Conservation (phyloP, 257 asterid genomes). For the Petunia axillaris region DNA sequence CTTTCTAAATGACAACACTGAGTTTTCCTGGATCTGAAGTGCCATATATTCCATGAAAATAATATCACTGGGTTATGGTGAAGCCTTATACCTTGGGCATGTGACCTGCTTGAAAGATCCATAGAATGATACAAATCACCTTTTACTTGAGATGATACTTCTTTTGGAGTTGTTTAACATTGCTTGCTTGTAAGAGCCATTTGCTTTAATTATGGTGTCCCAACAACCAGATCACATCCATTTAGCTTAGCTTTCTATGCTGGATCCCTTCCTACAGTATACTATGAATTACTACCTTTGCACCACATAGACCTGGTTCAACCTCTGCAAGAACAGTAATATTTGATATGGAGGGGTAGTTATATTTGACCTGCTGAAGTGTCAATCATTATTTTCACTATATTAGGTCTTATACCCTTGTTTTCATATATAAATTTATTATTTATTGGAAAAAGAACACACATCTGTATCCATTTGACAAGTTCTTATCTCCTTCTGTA, state of each 20-base stretch:
- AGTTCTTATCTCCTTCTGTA: conserved; percentile 19
- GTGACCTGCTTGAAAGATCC: conserved; percentile 8
- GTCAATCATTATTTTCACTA: background rate
- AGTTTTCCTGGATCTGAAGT: conserved; percentile 25
- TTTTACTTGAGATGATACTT: background rate
- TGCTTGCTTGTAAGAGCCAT: background rate
- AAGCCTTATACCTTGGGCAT: background rate
- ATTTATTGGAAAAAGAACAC: background rate
- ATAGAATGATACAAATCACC: background rate
- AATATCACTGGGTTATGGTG: background rate
- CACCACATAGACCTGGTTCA: conserved; percentile 14
- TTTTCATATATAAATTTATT: background rate
- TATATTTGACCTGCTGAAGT: background rate
- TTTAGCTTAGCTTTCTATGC: background rate
- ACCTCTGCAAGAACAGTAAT: background rate
- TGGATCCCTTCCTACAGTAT: background rate
- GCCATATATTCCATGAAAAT: conserved; percentile 17
- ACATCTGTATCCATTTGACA: conserved; percentile 15
- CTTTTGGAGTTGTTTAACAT: conserved; percentile 10
- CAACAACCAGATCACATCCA: conserved; percentile 15
- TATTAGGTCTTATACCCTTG: background rate
- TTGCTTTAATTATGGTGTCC: conserved; percentile 1
- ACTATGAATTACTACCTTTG: conserved; percentile 4
- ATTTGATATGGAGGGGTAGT: background rate
- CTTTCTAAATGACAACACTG: conserved; percentile 26